phyloP scores from a whole-genome alignment of 805 yeast species.

The Scheffersomyces amazonensis region DNA sequence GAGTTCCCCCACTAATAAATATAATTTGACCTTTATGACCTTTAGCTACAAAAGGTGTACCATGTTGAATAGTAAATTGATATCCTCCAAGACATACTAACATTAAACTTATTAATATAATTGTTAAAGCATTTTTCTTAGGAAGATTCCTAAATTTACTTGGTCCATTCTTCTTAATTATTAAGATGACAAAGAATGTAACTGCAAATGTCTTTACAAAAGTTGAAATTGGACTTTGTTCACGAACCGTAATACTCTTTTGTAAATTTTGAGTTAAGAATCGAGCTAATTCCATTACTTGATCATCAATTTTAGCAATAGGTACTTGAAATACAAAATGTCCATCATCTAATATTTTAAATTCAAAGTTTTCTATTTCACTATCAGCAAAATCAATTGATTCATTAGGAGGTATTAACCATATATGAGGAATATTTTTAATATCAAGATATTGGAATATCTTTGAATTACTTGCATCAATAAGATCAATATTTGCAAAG shows the following conservation, averaged over 20 bases:
- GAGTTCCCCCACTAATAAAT: constrained; percentile 60
- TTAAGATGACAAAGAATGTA: constrained; percentile 43
- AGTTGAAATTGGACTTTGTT: constrained; percentile 36
- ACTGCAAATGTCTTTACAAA: constrained; percentile 45
- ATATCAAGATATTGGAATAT: constrained; percentile 42
- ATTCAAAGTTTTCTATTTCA: constrained; percentile 16
- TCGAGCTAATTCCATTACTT: constrained; percentile 49
- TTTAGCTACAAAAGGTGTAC: constrained; percentile 60
- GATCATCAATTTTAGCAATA: constrained; percentile 28
- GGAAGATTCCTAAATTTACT: constrained; percentile 13
- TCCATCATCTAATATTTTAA: constrained; percentile 21
- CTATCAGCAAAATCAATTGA: constrained; percentile 12
- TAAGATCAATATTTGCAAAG: constrained; percentile 52
- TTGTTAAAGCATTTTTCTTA: constrained; percentile 16
- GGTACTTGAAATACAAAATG: constrained; percentile 37
- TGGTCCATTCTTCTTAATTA: constrained; percentile 49
- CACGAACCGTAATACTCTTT: constrained; percentile 39
- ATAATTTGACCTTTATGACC: constrained; percentile 50
- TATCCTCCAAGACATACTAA: constrained; percentile 57
- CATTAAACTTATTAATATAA: constrained; percentile 31
- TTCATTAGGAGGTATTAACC: constrained; percentile 57
- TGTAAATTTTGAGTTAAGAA: constrained; percentile 48
- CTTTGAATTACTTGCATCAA: constrained; percentile 34
- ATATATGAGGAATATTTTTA: constrained; percentile 59
- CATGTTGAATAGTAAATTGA: constrained; percentile 58